Percentiles rank a stretch among this genome's conserved stretches.
phyloP scores from a whole-genome alignment of 2,329 filamentous ascomycete genomes.

The Pseudogymnoascus sp. region DNA sequence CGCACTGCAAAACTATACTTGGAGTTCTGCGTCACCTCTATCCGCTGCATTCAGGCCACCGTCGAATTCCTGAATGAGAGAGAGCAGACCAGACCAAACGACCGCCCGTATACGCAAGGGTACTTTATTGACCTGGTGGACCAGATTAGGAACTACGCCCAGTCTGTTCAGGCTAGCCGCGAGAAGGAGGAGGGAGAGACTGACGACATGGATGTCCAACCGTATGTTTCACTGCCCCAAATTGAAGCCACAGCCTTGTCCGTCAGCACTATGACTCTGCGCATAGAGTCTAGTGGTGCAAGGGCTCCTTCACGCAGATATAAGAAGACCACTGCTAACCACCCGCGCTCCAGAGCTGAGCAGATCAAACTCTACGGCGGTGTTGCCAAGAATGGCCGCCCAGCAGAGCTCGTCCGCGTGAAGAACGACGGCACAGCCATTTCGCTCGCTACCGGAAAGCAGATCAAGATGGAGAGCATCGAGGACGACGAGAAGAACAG shows the following conservation, averaged over 20 bases:
- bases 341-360: constrained; percentile 44
- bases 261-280: not conserved
- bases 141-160: constrained; percentile 84
- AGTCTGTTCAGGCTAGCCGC: constrained; percentile 68
- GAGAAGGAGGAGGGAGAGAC: constrained; percentile 51
- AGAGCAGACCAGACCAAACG: constrained; percentile 74
- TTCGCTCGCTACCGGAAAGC: constrained; percentile 63
- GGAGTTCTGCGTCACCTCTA: constrained; percentile 81
- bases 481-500: constrained; percentile 37
- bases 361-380: constrained; percentile 76
- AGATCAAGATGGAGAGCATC: constrained; percentile 50
- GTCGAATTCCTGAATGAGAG: constrained; percentile 77
- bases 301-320: not conserved
- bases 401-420: constrained; percentile 74
- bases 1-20: constrained; percentile 65
- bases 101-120: constrained; percentile 87
- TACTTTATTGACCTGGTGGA: constrained; percentile 96
- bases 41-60: constrained; percentile 82
- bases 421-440: constrained; percentile 72
- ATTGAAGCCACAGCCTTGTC: not conserved
- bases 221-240: constrained; percentile 35
- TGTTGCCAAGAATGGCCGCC: constrained; percentile 69
- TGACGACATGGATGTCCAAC: constrained; percentile 49
- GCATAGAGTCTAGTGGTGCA: not conserved
- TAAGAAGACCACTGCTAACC: constrained; percentile 19